These are phyloP conservation scores for Logfia minima DNA, from an alignment of 129 eudicot species.

Conservation along the genomic window DNA sequence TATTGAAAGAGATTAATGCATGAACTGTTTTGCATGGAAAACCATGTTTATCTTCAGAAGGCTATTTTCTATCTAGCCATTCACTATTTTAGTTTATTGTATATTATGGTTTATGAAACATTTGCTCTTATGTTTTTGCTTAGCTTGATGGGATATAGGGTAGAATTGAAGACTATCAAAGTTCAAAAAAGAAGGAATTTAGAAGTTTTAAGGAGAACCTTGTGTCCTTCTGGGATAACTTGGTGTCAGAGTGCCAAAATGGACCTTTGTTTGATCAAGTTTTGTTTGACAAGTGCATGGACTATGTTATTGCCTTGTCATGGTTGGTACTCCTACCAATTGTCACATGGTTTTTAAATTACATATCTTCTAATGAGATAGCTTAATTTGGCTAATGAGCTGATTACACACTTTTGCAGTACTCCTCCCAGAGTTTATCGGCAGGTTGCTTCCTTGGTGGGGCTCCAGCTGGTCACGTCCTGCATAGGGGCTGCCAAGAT, in stretches of 20 bases:
- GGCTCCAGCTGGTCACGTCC: constrained; percentile 94
- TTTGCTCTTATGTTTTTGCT: constrained; percentile 35
- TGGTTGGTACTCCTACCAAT: constrained; percentile 52
- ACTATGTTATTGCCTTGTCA: constrained; percentile 87
- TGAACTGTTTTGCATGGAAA: constrained; percentile 9
- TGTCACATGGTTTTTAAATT: constrained; percentile 18
- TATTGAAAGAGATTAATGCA: background rate
- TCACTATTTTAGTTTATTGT: background rate
- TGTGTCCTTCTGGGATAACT: constrained; percentile 75
- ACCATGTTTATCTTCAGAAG: background rate
- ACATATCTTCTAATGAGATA: background rate
- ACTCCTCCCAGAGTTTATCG: constrained; percentile 95
- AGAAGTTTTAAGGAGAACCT: constrained; percentile 90
- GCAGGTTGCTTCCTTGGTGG: constrained; percentile 83
- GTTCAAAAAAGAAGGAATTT: constrained; percentile 80
- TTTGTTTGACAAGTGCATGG: constrained; percentile 89
- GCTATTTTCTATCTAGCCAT: background rate
- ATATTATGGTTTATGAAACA: background rate
- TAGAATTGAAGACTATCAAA: constrained; percentile 87
- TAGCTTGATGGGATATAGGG: constrained; percentile 63
- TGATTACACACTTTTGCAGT: constrained; percentile 43
- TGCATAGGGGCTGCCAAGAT: constrained; percentile 78
- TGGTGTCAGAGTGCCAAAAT: constrained; percentile 85
- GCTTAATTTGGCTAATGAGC: constrained; percentile 20
- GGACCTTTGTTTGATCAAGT: constrained; percentile 84